phyloP scores from a whole-genome alignment of 83 land plant species.

The Picea abies region DNA sequence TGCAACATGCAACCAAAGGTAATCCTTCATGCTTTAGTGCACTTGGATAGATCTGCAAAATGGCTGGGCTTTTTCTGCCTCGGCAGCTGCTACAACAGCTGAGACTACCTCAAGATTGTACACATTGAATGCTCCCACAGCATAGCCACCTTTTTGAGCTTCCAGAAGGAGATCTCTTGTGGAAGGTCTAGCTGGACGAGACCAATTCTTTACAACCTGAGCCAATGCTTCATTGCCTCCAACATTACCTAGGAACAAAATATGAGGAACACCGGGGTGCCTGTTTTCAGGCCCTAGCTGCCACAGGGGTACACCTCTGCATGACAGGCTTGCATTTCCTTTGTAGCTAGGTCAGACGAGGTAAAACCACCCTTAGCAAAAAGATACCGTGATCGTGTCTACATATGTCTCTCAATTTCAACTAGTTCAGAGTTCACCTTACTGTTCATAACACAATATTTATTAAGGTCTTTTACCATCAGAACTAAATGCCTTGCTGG shows the following conservation, averaged over 20 bases:
- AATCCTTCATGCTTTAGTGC: too few relatives aligned
- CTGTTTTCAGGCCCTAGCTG: slow-evolving; percentile 91
- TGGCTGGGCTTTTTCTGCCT: slow-evolving; percentile 95
- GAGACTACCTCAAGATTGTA: too few relatives aligned
- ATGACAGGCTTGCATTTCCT: slow-evolving; percentile 81
- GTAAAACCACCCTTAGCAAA: slow-evolving; percentile 99
- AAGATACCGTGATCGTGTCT: too few relatives aligned
- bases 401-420: too few relatives aligned
- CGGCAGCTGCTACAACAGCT: too few relatives aligned
- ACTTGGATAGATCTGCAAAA: too few relatives aligned
- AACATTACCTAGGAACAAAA: slow-evolving; percentile 99
- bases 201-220: slow-evolving; percentile 77
- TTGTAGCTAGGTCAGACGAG: slow-evolving; percentile 96
- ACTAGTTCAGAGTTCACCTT: too few relatives aligned
- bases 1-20: slow-evolving; percentile 85
- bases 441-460: too few relatives aligned
- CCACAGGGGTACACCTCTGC: slow-evolving; percentile 94
- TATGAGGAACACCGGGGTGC: slow-evolving; percentile 93
- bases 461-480: too few relatives aligned
- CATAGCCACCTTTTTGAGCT: too few relatives aligned
- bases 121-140: too few relatives aligned
- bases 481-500: too few relatives aligned
- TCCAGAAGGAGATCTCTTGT: slow-evolving; percentile 79
- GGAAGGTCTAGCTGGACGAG: slow-evolving; percentile 53
- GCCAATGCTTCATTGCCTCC: slow-evolving; percentile 89